phyloP scores from a whole-genome alignment of 2,329 filamentous ascomycete species.

The Microcera coccophila region DNA sequence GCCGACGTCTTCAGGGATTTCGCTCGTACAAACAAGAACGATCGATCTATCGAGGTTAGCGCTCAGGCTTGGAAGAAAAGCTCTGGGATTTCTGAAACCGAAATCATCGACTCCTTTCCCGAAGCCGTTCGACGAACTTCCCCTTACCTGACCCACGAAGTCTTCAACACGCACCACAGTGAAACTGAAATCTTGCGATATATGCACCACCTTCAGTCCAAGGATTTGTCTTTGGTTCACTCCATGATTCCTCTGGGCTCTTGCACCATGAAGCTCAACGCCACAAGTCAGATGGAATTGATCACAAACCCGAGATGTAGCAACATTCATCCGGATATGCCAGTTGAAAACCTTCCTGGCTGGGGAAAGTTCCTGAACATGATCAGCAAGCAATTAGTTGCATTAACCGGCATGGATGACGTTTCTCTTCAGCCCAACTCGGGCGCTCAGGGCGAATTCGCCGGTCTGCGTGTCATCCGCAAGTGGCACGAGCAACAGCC shows the following conservation, averaged over 20 bases:
- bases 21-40: not conserved
- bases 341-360: conserved; percentile 58
- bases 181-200: conserved; percentile 93
- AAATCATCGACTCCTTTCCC: conserved; percentile 45
- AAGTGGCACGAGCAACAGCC: conserved; percentile 71
- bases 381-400: conserved; percentile 70
- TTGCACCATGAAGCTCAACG: conserved; percentile 98
- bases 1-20: conserved; percentile 26
- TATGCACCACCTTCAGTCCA: conserved; percentile 88
- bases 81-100: conserved; percentile 32
- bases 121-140: conserved; percentile 65
- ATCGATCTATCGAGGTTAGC: conserved; percentile 26
- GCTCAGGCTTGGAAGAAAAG: conserved; percentile 40
- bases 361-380: conserved; percentile 68
- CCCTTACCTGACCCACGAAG: conserved; percentile 77
- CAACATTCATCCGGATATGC: conserved; percentile 77
- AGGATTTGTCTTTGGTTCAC: conserved; percentile 88
- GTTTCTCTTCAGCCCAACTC: conserved; percentile 93
- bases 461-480: conserved; percentile 82
- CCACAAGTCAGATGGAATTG: conserved; percentile 87
- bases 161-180: conserved; percentile 93
- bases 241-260: conserved; percentile 97
- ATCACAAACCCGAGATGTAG: conserved; percentile 73
- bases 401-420: conserved; percentile 86
- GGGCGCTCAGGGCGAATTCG: conserved; percentile 91